phyloP scores from a whole-genome alignment of 768 basidiomycete genomes.

The Tylopilus vinaceipallidus region DNA sequence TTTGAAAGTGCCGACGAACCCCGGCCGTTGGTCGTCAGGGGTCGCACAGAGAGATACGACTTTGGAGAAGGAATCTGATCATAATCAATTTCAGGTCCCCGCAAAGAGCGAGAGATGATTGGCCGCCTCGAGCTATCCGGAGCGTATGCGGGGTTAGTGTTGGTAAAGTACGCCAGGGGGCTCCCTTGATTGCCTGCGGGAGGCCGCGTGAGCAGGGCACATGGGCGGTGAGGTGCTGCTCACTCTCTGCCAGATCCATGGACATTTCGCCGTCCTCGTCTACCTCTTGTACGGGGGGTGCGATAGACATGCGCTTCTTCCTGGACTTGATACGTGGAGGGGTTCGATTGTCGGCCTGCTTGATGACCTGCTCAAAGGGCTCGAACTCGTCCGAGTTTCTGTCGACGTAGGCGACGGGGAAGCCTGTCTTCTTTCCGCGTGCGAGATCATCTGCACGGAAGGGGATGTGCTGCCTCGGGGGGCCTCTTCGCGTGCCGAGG shows the following conservation, averaged over 20 bases:
- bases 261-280: slow-evolving; percentile 67
- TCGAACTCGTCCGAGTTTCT: slow-evolving; percentile 82
- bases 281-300: slow-evolving; percentile 38
- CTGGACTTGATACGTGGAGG: slow-evolving; percentile 54
- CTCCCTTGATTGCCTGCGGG: slow-evolving; percentile 29
- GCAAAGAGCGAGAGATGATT: slow-evolving; percentile 45
- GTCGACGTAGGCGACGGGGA: slow-evolving; percentile 64
- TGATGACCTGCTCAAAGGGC: slow-evolving; percentile 71
- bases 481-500: slow-evolving; percentile 50
- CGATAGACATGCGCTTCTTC: slow-evolving; percentile 46
- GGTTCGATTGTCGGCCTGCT: slow-evolving; percentile 64
- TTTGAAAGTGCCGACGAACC: slow-evolving; percentile 35
- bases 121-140: slow-evolving; percentile 37
- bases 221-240: slow-evolving; percentile 23
- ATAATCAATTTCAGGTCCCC: slow-evolving; percentile 56
- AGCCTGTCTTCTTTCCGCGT: slow-evolving; percentile 79
- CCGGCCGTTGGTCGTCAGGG: slow-evolving; percentile 33
- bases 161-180: slow-evolving; percentile 37
- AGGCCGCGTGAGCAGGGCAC: slow-evolving; percentile 5
- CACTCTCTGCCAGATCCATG: slow-evolving; percentile 77
- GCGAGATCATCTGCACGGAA: slow-evolving; percentile 75
- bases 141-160: slow-evolving; percentile 36
- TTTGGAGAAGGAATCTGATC: slow-evolving; percentile 64
- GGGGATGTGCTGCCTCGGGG: slow-evolving; percentile 67
- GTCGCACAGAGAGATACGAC: slow-evolving; percentile 30